Conservation (phyloP, 2,329 filamentous ascomycete genomes). For the Tolypocladium guangdongense region DNA sequence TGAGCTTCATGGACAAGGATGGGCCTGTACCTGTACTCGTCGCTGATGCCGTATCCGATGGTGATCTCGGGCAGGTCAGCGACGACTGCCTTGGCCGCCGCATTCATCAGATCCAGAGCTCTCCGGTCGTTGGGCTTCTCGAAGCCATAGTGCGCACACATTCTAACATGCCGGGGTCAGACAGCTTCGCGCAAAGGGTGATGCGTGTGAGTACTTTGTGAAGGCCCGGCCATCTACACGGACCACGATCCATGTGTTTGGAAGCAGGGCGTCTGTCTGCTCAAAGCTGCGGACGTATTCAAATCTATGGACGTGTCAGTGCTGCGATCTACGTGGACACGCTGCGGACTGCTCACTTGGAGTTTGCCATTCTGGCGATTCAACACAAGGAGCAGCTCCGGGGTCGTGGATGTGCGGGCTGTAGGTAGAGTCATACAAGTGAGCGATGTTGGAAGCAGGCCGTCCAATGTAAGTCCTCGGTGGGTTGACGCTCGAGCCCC, state of each 20-base stretch:
- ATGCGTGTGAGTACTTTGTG: slow-evolving; percentile 56
- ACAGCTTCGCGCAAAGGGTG: neutral
- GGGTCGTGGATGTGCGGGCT: neutral
- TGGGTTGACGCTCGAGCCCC: neutral
- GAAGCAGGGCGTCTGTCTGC: slow-evolving; percentile 66
- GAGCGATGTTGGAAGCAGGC: neutral
- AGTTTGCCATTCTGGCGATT: slow-evolving; percentile 40
- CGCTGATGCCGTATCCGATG: slow-evolving; percentile 86
- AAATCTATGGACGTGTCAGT: slow-evolving; percentile 44
- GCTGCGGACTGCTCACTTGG: slow-evolving; percentile 29
- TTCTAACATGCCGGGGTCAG: slow-evolving; percentile 32
- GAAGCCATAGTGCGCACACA: slow-evolving; percentile 75
- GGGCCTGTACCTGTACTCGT: slow-evolving; percentile 65
- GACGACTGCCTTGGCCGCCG: slow-evolving; percentile 75
- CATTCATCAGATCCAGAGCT: slow-evolving; percentile 89
- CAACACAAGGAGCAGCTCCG: neutral
- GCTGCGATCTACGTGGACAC: neutral
- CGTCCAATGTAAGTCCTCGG: neutral
- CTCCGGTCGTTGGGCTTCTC: slow-evolving; percentile 85
- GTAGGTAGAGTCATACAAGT: neutral
- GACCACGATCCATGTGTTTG: slow-evolving; percentile 92
- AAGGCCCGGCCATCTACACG: slow-evolving; percentile 91
- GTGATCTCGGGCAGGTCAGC: slow-evolving; percentile 74
- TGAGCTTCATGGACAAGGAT: neutral
- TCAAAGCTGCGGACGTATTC: slow-evolving; percentile 92